Evolutionary conservation across 768 basidiomycete species (phyloP).

Genomic region (Sistotremastrum suecicum): DNA sequence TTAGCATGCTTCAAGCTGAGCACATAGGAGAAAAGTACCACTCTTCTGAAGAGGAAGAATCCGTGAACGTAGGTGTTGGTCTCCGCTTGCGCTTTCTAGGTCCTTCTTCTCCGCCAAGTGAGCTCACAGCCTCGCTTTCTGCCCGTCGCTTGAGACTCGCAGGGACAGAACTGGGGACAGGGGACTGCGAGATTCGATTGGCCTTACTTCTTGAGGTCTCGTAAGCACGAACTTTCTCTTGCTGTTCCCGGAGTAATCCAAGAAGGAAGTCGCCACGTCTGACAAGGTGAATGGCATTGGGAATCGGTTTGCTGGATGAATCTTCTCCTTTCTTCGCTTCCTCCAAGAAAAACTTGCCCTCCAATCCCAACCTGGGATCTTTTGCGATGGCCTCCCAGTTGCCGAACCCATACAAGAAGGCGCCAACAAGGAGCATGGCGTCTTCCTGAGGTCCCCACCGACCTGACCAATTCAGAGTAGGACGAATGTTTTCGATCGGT

Average conservation of each 20-base stretch:
- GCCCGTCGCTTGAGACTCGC: conserved; percentile 60
- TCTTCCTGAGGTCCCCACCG: conserved; percentile 90
- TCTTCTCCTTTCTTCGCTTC: conserved; percentile 94
- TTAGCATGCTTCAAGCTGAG: conserved; percentile 4
- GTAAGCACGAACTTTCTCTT: conserved; percentile 82
- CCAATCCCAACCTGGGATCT: conserved; percentile 68
- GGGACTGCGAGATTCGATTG: conserved; percentile 63
- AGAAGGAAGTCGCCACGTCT: conserved; percentile 92
- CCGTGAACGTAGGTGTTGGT: conserved; percentile 94
- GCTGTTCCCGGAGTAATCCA: conserved; percentile 69
- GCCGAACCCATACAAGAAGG: conserved; percentile 87
- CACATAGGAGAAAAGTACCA: conserved; percentile 39
- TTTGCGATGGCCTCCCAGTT: conserved; percentile 94
- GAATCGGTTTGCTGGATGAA: conserved; percentile 72
- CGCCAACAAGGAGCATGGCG: conserved; percentile 87
- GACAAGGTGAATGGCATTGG: conserved; percentile 96
- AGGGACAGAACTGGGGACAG: conserved; percentile 53
- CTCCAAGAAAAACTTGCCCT: conserved; percentile 95
- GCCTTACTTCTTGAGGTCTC: conserved; percentile 62
- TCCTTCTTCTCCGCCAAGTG: conserved; percentile 51
- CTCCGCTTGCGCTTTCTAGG: conserved; percentile 74
- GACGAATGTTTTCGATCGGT: conserved; percentile 86
- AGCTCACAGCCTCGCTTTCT: conserved; percentile 75
- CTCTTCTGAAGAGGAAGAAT: conserved; percentile 84
- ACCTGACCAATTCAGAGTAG: conserved; percentile 92